Conservation (phyloP, 306 rosid species). For the Glycine tomentella region DNA sequence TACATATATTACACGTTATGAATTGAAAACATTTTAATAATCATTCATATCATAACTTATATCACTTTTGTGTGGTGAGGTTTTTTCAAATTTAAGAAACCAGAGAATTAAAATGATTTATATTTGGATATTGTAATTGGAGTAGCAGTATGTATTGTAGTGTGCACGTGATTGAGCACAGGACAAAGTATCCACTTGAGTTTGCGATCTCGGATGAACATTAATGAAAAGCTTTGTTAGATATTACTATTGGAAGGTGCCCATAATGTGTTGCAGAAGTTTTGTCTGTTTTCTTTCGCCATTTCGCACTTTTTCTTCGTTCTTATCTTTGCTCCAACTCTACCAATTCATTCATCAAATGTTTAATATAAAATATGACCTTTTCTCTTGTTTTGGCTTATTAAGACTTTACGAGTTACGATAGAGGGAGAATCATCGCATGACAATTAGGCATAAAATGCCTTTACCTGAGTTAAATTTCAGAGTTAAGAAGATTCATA, state of each 20-base stretch:
- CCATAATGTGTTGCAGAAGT: slow-evolving; percentile 40
- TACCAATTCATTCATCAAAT: background rate
- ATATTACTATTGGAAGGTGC: background rate
- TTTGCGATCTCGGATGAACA: background rate
- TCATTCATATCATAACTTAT: background rate
- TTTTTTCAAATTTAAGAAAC: background rate
- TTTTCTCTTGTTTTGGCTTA: background rate
- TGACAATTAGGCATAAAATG: too few relatives aligned
- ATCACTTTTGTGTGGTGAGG: background rate
- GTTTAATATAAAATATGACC: background rate
- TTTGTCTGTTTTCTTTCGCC: slow-evolving; percentile 34
- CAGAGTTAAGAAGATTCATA: too few relatives aligned
- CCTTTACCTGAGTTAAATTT: too few relatives aligned
- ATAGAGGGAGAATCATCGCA: background rate
- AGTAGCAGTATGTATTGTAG: background rate
- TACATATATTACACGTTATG: too few relatives aligned
- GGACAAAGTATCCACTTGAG: slow-evolving; percentile 24
- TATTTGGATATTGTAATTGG: background rate
- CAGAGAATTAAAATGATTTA: background rate
- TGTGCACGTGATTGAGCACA: background rate
- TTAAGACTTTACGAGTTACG: background rate
- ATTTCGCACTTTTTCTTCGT: background rate
- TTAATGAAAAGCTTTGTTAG: background rate
- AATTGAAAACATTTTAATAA: background rate
- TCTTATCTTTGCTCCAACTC: slow-evolving; percentile 2